Base-by-base conservation (phyloP, 352 stramenopile genomes). In the Globisporangium camurandrum region DNA sequence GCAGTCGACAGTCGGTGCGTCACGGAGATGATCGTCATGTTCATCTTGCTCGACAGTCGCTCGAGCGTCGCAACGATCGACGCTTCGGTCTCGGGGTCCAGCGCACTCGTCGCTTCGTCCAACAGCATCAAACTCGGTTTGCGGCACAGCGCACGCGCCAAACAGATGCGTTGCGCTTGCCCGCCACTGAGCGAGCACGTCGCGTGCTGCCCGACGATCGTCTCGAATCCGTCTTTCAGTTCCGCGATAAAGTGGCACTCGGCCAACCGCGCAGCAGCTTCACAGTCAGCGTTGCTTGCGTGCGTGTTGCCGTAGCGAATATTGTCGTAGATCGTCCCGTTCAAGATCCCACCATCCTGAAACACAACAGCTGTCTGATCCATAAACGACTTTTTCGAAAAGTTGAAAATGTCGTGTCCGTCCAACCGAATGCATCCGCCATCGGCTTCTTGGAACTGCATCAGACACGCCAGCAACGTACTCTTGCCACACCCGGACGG, bases 21-120 rank as follows among this genome's bases (percentile, higher is more conserved):
- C n/a, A 94, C 81, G 30, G 81, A 93, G 49, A 94, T 74, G 49
- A 94, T 93, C 42, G 84, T 93, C 78, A 91, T 93, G 63, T 86
- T 83, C 75, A 87, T 89, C 64, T 89, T 90, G 61, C 71, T 57
- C 44, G 77, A 75, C 33, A 93, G 62, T 4, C 79, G 78, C 56
- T 93, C 81, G 11, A 94, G 61, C 12, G 81, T 94, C 19, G 77
- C 67, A 17, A 94, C 71, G 46, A 94, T 91, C 11, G 83, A 92
- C 7, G 80, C 81, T 46, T 94, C 83, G 1, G 83, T 94, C 61
- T 92, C 81, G 0, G 83, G 83, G 38, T 94, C 84, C 62, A 94
- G 58, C 19, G 84, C 84, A 64, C 84, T 94, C 22, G 84, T 94
- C 14, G 84, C 84, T 67, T 94, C 81, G 58, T 94, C 83, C 24